Conservation (phyloP, 2,329 filamentous ascomycete genomes). For the Hypoxylon sp. region DNA sequence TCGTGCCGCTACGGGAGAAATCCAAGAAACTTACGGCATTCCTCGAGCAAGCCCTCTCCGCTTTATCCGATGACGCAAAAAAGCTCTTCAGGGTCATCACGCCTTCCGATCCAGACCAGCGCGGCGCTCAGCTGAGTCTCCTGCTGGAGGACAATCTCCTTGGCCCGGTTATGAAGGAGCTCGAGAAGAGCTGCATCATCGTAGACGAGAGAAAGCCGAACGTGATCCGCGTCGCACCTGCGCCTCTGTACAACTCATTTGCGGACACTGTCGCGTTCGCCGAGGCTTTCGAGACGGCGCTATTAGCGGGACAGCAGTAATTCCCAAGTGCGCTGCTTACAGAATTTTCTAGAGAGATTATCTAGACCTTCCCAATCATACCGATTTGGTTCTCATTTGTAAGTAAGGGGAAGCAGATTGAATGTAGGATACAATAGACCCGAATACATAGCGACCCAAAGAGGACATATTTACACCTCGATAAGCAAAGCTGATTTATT, state of each 20-base stretch:
- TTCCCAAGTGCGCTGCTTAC: neutral
- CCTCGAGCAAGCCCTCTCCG: conserved; percentile 70
- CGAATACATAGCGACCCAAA: conserved; percentile 8
- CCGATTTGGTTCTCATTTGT: neutral
- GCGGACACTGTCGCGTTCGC: conserved; percentile 72
- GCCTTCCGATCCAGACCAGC: conserved; percentile 69
- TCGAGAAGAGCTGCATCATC: conserved; percentile 73
- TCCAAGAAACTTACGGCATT: conserved; percentile 76
- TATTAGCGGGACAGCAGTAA: conserved; percentile 44
- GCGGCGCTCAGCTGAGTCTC: conserved; percentile 78
- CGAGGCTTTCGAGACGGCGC: conserved; percentile 53
- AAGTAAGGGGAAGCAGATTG: conserved; percentile 8
- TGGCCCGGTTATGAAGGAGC: conserved; percentile 69
- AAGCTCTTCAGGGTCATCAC: conserved; percentile 71
- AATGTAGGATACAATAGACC: conserved; percentile 18
- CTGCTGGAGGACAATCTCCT: conserved; percentile 71
- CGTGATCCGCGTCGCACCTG: conserved; percentile 79
- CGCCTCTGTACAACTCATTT: conserved; percentile 80
- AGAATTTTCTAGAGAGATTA: neutral
- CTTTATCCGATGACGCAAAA: conserved; percentile 52
- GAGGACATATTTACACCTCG: conserved; percentile 5
- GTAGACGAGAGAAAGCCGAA: conserved; percentile 82
- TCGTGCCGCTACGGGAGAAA: conserved; percentile 72
- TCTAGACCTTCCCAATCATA: neutral
- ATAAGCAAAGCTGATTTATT: neutral